Evolutionary conservation across 495 filamentous ascomycete species (phyloP), one percentile per base, ranked within the genome.

Genomic region (Podospora anserina): DNA sequence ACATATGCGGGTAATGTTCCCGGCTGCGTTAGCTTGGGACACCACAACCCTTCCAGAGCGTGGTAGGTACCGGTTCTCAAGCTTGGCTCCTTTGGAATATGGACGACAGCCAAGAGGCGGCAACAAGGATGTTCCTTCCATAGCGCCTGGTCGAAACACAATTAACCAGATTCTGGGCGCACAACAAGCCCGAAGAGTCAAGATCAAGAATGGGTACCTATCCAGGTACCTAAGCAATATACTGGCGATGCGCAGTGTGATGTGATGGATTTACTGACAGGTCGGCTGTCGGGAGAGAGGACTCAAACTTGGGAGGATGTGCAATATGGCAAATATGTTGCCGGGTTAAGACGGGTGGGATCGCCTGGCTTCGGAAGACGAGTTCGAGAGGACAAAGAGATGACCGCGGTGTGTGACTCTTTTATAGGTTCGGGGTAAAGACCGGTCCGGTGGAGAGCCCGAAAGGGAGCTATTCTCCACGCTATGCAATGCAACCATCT

Each of bases 401-500:
- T 58, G n/a, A 0, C 55, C 6, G 23, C 0, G 55, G 55, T 26
- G n/a, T 58, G n/a, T 26, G 16, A 49, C 20, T 49, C 32, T 23
- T n/a, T 20, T 20, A 18, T 26, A 49, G 65, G 65, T 11, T 55
- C 26, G 65, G 13, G 69, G 66, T 67, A 39, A 61, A 56, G 54
- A 67, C 61, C 66, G 61, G 34, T 20, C 30, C 28, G 55, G 23
- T 49, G 28, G 39, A 64, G 28, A 57, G 55, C 59, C 44, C 54
- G 59, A 34, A 30, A 65, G 30, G 65, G 61, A 34, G 13, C 18
- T 13, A 30, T 58, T 9, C 39, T 67, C 55, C 18, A 30, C 28
- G 59, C 49, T 23, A 63, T 70, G 64, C 68, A 66, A 64, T 70
- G 68, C 55, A 66, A 64, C 64, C 63, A 66, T 5, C 20, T 5